Conservation (phyloP, 169 alveolate genomes). For the Eimeria falciformis region DNA sequence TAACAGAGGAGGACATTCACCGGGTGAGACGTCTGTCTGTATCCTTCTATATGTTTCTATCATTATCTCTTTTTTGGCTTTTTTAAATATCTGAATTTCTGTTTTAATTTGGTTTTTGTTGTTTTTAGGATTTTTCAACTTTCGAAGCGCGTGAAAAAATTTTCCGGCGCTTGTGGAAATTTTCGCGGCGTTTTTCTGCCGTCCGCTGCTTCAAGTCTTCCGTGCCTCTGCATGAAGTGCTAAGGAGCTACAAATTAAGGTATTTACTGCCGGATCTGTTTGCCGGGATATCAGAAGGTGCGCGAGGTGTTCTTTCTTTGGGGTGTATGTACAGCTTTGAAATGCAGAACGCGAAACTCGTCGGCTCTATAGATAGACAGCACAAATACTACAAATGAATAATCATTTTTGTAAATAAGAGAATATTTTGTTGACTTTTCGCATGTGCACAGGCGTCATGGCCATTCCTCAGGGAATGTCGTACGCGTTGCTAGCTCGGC, state of each 20-base stretch:
- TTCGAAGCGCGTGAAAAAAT: not conserved
- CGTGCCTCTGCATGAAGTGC: constrained; percentile 60
- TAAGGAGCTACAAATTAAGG: constrained; percentile 60
- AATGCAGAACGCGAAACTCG: not conserved
- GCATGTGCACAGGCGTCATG: constrained; percentile 70
- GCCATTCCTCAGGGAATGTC: constrained; percentile 81
- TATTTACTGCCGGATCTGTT: constrained; percentile 69
- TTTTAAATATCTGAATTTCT: not conserved
- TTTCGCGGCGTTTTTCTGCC: constrained; percentile 56
- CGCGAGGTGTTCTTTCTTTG: not conserved
- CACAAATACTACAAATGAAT: not conserved
- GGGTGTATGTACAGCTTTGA: not conserved
- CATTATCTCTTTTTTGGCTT: not conserved
- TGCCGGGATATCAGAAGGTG: constrained; percentile 74
- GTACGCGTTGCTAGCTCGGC: constrained; percentile 78
- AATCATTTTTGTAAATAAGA: not conserved
- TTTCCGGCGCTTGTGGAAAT: constrained; percentile 14
- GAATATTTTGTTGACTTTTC: not conserved
- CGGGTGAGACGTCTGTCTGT: not conserved
- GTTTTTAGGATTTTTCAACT: constrained; percentile 37
- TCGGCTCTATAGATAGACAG: not conserved
- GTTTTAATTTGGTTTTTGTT: not conserved
- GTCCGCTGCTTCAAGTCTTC: constrained; percentile 30
- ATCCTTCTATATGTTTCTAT: too few species aligned
- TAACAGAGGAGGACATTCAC: constrained; percentile 66